Conservation (phyloP, 495 filamentous ascomycete genomes). For the Xylaria curta region DNA sequence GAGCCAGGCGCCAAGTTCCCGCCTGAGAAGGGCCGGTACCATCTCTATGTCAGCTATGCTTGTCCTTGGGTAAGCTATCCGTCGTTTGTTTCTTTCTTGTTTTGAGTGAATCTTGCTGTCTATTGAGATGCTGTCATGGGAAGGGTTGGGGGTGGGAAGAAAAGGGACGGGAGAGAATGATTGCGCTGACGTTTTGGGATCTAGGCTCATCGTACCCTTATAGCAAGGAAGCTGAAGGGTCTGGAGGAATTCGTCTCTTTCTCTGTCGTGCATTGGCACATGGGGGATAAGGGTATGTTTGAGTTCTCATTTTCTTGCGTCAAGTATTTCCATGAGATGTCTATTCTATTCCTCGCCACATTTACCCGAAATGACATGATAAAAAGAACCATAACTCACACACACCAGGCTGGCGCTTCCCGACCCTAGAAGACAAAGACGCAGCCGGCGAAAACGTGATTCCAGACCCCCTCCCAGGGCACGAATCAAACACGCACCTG, state of each 20-base stretch:
- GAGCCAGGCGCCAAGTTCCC: slow-evolving; percentile 68
- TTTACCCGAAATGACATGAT: neutral
- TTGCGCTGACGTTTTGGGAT: slow-evolving; percentile 12
- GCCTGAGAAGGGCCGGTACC: slow-evolving; percentile 76
- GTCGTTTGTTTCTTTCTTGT: neutral
- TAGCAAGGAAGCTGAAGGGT: slow-evolving; percentile 80
- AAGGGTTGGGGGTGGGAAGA: neutral
- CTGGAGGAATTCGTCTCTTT: slow-evolving; percentile 74
- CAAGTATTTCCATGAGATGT: neutral
- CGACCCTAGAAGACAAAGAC: slow-evolving; percentile 64
- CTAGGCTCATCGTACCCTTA: slow-evolving; percentile 74
- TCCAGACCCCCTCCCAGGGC: slow-evolving; percentile 68
- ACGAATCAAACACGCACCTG: slow-evolving; percentile 61
- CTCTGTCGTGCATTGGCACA: slow-evolving; percentile 71
- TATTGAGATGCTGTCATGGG: neutral
- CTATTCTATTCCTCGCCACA: too few species aligned
- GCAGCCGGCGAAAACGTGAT: slow-evolving; percentile 57
- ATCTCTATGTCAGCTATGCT: slow-evolving; percentile 75
- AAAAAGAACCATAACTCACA: slow-evolving; percentile 12
- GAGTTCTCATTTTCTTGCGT: neutral
- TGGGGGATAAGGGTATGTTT: slow-evolving; percentile 55
- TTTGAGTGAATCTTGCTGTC: neutral
- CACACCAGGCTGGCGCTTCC: slow-evolving; percentile 78
- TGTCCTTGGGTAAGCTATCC: slow-evolving; percentile 72
- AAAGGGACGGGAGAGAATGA: too few species aligned